Evolutionary conservation across 768 basidiomycete genomes (phyloP).

Genomic region (Rhodosporidiobolus sp.): DNA sequence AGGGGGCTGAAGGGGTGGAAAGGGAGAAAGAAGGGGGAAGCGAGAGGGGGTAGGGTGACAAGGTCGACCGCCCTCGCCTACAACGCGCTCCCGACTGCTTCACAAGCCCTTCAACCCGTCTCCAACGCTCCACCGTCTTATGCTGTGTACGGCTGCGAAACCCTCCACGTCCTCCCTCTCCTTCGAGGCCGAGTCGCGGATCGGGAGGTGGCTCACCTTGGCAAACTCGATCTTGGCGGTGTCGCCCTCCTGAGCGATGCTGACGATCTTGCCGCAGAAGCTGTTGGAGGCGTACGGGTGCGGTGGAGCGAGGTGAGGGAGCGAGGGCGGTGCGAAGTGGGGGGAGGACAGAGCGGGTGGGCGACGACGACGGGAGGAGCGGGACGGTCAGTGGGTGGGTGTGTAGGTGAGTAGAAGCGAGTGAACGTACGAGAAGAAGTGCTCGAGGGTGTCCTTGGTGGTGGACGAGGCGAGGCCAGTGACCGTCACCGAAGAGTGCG

Average conservation of each 20-base stretch:
- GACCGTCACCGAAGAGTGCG: background rate
- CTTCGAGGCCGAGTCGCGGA: background rate
- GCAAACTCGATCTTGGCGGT: conserved; percentile 77
- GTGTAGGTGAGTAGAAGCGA: background rate
- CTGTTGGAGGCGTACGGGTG: conserved; percentile 49
- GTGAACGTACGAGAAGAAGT: conserved; percentile 1
- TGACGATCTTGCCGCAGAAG: conserved; percentile 76
- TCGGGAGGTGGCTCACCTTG: conserved; percentile 53
- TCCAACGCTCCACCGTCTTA: background rate
- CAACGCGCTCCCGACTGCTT: too few relatives aligned
- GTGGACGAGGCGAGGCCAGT: background rate
- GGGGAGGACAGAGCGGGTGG: background rate
- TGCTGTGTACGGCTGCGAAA: background rate
- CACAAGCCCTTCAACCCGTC: background rate
- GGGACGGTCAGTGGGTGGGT: too few relatives aligned
- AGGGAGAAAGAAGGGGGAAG: background rate
- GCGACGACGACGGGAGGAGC: too few relatives aligned
- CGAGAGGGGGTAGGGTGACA: too few relatives aligned
- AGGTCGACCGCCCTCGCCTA: too few relatives aligned
- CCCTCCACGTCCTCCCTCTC: background rate
- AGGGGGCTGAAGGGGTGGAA: too few relatives aligned
- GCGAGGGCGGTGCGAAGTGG: too few relatives aligned
- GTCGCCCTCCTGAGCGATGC: conserved; percentile 49
- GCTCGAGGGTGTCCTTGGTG: conserved; percentile 3
- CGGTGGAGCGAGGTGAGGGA: background rate